Evolutionary conservation across 768 basidiomycete genomes (phyloP), one percentile per base, ranked within the genome.

Genomic region (Phylloporus sp.): DNA sequence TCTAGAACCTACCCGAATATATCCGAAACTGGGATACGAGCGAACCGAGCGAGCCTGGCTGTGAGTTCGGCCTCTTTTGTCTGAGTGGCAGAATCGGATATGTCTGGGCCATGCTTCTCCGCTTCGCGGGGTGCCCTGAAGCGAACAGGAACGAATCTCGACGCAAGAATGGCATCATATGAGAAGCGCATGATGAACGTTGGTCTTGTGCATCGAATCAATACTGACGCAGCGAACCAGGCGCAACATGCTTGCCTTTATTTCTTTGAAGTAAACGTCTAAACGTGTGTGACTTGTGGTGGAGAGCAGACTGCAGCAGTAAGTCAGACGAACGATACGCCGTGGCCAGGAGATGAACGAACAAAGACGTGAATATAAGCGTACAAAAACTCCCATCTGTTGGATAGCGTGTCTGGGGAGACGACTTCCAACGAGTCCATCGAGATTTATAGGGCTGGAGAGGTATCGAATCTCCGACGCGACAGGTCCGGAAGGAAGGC

Each of bases 321-420:
- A 18, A 13, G 50, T 63, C 13, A 60, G 58, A 41, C 3, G 15
- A 7, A 26, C 1, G 29, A 23, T n/a, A 38, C 22, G 10, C 24
- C 34, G 47, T 38, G 18, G 17, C 8, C 11, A 31, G 38, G 33
- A 38, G 10, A 6, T 44, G 36, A 10, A 65, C 62, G 49, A 44
- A 63, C 62, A 50, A 51, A 60, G 61, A 33, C 56, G 58, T 48
- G 51, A 47, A 56, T 65, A 63, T 20, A 53, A 44, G 58, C 58
- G 63, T 38, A 49, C 60, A 48, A 60, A 63, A 56, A 54, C 46
- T 63, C 63, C 63, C 62, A 63, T 63, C 61, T 65, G 62, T 63
- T 65, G 63, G 63, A 60, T 54, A 60, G 45, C 29, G 53, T 45
- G 46, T 54, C 49, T 60, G 63, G 47, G 44, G 52, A 39, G 46